These are phyloP conservation scores for Mucor ambiguus DNA, from an alignment of 371 early-diverging fungal genomes.

Conservation along the genomic window DNA sequence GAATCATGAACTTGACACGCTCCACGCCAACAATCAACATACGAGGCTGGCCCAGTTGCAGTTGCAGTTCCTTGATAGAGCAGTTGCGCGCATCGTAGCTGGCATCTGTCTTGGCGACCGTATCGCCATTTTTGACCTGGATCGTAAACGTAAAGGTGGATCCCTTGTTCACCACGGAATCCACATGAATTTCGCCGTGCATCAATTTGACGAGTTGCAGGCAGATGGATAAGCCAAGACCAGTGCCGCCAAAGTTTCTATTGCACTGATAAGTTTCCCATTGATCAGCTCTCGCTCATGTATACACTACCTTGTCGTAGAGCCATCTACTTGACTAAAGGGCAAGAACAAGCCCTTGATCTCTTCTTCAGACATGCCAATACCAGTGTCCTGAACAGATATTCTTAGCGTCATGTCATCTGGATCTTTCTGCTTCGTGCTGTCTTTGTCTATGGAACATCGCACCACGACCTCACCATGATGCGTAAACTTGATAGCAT, in stretches of 20 bases:
- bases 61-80: constrained; percentile 24
- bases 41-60: constrained; percentile 36
- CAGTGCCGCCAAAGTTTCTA: constrained; percentile 64
- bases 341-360: constrained; percentile 59
- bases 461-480: constrained; percentile 54
- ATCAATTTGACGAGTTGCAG: constrained; percentile 55
- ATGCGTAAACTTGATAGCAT: constrained; percentile 59
- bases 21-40: constrained; percentile 34
- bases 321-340: constrained; percentile 62
- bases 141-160: constrained; percentile 57
- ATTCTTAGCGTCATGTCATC: constrained; percentile 34
- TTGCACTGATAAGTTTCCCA: not conserved
- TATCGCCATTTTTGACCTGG: constrained; percentile 38
- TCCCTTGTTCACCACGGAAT: constrained; percentile 51
- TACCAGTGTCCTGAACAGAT: constrained; percentile 54
- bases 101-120: constrained; percentile 32
- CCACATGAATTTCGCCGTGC: constrained; percentile 58
- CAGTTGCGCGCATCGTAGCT: constrained; percentile 28
- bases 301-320: constrained; percentile 48
- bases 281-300: not conserved
- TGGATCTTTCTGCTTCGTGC: not conserved
- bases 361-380: constrained; percentile 49
- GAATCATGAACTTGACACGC: constrained; percentile 33
- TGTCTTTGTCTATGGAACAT: constrained; percentile 29
- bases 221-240: constrained; percentile 66